Percentiles rank a stretch among this genome's conserved stretches.
Conservation (phyloP, 1,139 yeast genomes). For the Zygosaccharomyces pseudobailii region DNA sequence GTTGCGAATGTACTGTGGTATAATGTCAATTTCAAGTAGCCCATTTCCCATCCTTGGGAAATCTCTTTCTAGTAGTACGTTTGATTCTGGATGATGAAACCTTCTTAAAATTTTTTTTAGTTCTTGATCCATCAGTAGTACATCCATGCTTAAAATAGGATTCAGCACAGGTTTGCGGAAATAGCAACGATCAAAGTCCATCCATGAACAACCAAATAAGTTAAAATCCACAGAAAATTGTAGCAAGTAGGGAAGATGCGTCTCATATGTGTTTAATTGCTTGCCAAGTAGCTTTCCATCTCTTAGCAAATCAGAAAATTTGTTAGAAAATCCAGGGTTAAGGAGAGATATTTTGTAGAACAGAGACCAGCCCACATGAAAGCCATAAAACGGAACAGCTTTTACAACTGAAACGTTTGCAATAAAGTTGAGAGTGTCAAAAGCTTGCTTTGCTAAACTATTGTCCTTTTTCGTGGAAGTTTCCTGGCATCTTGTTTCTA, state of each 20-base stretch:
- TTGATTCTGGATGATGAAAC: slow-evolving; percentile 13
- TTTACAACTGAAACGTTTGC: slow-evolving; percentile 67
- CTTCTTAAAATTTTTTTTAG: slow-evolving; percentile 26
- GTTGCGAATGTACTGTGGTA: slow-evolving; percentile 56
- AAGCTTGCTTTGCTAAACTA: neutral
- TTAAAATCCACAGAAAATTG: slow-evolving; percentile 84
- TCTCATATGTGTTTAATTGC: slow-evolving; percentile 54
- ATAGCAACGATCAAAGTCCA: slow-evolving; percentile 38
- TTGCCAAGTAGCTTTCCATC: slow-evolving; percentile 41
- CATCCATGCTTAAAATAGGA: slow-evolving; percentile 26
- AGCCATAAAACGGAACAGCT: slow-evolving; percentile 83
- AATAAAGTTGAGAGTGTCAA: slow-evolving; percentile 43
- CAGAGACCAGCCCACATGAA: slow-evolving; percentile 55
- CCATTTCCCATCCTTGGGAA: slow-evolving; percentile 56
- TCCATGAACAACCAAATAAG: slow-evolving; percentile 79
- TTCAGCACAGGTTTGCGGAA: slow-evolving; percentile 37
- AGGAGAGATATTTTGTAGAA: slow-evolving; percentile 66
- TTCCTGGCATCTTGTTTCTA: slow-evolving; percentile 20
- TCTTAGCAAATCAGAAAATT: slow-evolving; percentile 57
- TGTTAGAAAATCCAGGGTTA: slow-evolving; percentile 55
- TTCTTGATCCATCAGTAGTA: slow-evolving; percentile 26
- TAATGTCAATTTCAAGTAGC: slow-evolving; percentile 64
- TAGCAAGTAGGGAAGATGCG: slow-evolving; percentile 70
- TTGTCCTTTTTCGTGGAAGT: slow-evolving; percentile 6
- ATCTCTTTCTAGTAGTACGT: slow-evolving; percentile 18